Percentiles rank a stretch among this genome's conserved stretches.
Evolutionary conservation across 257 asterid genomes (phyloP).

Genomic region (Gardenia jasminoides): DNA sequence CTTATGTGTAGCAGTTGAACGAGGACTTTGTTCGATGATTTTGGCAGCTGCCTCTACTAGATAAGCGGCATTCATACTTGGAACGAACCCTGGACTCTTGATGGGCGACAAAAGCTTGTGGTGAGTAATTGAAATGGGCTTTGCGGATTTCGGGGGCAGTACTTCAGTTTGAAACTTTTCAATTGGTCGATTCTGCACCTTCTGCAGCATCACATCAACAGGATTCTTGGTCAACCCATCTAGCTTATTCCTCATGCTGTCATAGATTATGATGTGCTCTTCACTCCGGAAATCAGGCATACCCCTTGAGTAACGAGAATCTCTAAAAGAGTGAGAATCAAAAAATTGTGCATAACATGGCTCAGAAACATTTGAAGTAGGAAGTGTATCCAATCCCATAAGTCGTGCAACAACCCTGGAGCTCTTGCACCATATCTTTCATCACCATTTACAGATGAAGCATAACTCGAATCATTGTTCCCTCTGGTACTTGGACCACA

Average conservation of each 20-base stretch:
- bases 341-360: conserved; percentile 39
- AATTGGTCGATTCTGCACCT: conserved; percentile 59
- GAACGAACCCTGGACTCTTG: conserved; percentile 88
- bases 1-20: conserved; percentile 49
- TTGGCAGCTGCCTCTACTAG: conserved; percentile 85
- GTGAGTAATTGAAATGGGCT: conserved; percentile 68
- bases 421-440: conserved; percentile 55
- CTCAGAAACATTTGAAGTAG: conserved; percentile 54
- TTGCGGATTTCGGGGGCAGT: conserved; percentile 82
- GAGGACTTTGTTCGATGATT: conserved; percentile 89
- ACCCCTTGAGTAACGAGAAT: conserved; percentile 46
- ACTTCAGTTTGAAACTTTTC: conserved; percentile 85
- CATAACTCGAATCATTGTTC: conserved; percentile 38
- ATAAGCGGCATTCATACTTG: conserved; percentile 84
- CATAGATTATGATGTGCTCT: conserved; percentile 73
- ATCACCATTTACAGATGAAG: conserved; percentile 62
- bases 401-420: conserved; percentile 98
- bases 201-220: conserved; percentile 61
- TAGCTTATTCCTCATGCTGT: conserved; percentile 71
- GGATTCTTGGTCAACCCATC: conserved; percentile 75
- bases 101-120: conserved; percentile 82
- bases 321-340: conserved; percentile 62
- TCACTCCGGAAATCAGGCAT: conserved; percentile 48
- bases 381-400: conserved; percentile 95
- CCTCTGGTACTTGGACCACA: conserved; percentile 37